Conservation (phyloP, 1,284 basidiomycete species). For the Sphaerobolus stellatus region DNA sequence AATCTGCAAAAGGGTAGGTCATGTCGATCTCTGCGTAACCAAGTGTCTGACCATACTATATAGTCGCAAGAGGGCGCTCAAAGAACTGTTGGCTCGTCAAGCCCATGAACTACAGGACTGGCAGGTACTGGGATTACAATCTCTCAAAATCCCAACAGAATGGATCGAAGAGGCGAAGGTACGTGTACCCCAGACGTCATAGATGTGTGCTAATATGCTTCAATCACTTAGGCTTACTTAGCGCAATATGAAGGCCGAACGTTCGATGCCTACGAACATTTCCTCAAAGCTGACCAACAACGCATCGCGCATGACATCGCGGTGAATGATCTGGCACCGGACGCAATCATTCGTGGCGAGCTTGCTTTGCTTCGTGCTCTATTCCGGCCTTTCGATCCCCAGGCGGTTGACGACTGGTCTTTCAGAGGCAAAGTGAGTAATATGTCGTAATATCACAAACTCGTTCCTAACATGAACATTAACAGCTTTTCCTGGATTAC, state of each 20-base stretch:
- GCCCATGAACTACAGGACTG: conserved; percentile 69
- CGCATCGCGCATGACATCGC: conserved; percentile 82
- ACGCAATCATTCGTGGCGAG: conserved; percentile 84
- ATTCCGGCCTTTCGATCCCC: conserved; percentile 67
- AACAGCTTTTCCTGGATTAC: conserved; percentile 69
- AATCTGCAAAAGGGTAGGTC: conserved; percentile 72
- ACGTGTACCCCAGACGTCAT: conserved; percentile 12
- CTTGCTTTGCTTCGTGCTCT: conserved; percentile 70
- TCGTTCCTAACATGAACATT: conserved; percentile 11
- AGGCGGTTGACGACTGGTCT: conserved; percentile 71
- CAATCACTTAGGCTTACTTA: conserved; percentile 67
- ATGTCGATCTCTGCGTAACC: conserved; percentile 9
- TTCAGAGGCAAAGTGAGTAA: conserved; percentile 71
- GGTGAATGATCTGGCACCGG: conserved; percentile 82
- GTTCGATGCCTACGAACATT: conserved; percentile 78
- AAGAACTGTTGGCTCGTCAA: conserved; percentile 77
- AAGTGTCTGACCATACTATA: neutral
- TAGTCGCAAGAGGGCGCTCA: conserved; percentile 78
- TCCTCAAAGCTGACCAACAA: conserved; percentile 69
- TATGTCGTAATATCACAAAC: conserved; percentile 2
- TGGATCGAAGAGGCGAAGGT: conserved; percentile 93
- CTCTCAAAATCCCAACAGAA: conserved; percentile 70
- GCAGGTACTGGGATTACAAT: conserved; percentile 68
- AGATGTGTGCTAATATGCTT: conserved; percentile 1
- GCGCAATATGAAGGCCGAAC: conserved; percentile 63